Conservation (phyloP, 208 protist species). For the Novymonas esmeraldas region DNA sequence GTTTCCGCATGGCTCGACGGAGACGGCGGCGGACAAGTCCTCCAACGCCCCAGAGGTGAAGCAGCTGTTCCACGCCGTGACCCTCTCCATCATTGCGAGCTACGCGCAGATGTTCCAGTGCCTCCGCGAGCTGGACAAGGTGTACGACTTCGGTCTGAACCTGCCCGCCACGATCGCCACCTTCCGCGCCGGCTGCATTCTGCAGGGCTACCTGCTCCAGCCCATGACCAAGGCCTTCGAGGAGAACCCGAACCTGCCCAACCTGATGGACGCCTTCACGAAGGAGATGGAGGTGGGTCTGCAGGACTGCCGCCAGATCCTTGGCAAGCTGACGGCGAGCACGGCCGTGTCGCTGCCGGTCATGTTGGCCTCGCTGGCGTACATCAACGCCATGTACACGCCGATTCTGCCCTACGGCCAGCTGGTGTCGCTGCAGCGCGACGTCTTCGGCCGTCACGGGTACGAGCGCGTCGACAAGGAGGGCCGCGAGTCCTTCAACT, state of each 20-base stretch:
- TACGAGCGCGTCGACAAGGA: constrained; percentile 89
- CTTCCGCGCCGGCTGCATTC: constrained; percentile 92
- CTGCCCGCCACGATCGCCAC: constrained; percentile 90
- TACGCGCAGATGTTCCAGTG: constrained; percentile 95
- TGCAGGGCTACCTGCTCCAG: constrained; percentile 85
- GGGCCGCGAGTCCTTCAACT: constrained; percentile 76
- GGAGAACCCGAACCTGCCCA: constrained; percentile 82
- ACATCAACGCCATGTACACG: constrained; percentile 89
- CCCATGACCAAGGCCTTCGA: constrained; percentile 92
- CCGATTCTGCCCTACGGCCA: constrained; percentile 80
- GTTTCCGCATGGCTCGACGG: constrained; percentile 25
- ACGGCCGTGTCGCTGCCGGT: constrained; percentile 78
- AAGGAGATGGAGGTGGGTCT: constrained; percentile 80
- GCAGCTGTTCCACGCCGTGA: constrained; percentile 80
- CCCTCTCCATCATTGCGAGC: constrained; percentile 84
- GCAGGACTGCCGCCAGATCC: constrained; percentile 65
- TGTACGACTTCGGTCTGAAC: constrained; percentile 87
- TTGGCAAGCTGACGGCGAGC: constrained; percentile 51
- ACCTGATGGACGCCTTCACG: constrained; percentile 87
- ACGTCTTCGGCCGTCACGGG: constrained; percentile 91
- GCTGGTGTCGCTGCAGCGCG: constrained; percentile 91
- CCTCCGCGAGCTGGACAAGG: constrained; percentile 88
- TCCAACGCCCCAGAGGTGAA: constrained; percentile 58
- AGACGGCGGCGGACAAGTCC: constrained; percentile 47
- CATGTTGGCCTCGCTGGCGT: constrained; percentile 71